These are phyloP conservation scores for Pseudogymnoascus sp. DNA, from an alignment of 2,329 filamentous ascomycete species.

Conservation along the genomic window DNA sequence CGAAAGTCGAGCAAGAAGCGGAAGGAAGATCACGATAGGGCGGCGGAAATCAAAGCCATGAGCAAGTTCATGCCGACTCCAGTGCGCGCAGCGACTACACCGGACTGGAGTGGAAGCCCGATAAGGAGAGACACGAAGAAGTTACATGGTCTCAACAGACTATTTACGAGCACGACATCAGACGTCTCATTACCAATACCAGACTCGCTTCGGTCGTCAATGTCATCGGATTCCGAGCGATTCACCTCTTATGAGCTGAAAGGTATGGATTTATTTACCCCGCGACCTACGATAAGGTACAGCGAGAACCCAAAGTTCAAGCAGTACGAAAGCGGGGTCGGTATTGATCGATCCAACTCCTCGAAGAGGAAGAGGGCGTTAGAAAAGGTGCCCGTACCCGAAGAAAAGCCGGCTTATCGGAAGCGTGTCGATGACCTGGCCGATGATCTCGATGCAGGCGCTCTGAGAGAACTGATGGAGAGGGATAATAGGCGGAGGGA, in stretches of 20 bases:
- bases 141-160: constrained; percentile 46
- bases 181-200: constrained; percentile 67
- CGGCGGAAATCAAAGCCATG: constrained; percentile 85
- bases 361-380: constrained; percentile 38
- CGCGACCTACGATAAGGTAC: constrained; percentile 74
- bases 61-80: constrained; percentile 57
- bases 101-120: constrained; percentile 51
- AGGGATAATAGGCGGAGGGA: constrained; percentile 75
- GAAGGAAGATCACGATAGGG: constrained; percentile 66
- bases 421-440: constrained; percentile 65
- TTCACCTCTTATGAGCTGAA: constrained; percentile 69
- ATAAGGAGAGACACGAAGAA: constrained; percentile 59
- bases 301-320: constrained; percentile 55
- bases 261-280: constrained; percentile 70
- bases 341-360: constrained; percentile 33
- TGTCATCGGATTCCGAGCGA: constrained; percentile 67
- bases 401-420: constrained; percentile 52
- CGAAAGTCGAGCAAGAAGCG: constrained; percentile 72
- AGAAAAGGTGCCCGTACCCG: constrained; percentile 47
- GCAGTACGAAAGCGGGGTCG: constrained; percentile 35
- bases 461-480: constrained; percentile 82
- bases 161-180: constrained; percentile 47
- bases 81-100: constrained; percentile 51
- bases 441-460: constrained; percentile 76
- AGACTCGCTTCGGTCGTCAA: constrained; percentile 66